Base-by-base conservation (phyloP, 345 rosid species). In the Arabis alpina region DNA sequence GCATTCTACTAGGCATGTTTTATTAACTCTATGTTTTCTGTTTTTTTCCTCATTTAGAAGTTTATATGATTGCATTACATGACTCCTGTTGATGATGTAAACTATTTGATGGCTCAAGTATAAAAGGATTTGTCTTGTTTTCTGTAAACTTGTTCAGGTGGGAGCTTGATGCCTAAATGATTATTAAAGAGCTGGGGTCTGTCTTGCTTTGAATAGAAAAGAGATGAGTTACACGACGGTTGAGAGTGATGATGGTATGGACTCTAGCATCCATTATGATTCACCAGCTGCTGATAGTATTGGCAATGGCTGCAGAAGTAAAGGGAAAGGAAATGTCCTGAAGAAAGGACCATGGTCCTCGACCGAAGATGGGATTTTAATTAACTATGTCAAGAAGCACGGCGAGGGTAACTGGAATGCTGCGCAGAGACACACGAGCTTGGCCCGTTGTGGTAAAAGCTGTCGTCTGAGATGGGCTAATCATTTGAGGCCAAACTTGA, bases 271-370 rank as follows among this genome's bases (percentile, higher is more conserved):
- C 75, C 86, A 78, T 70, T 68, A 52, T 32, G 89, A 82, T 12
- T 89, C 89, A 1, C 83, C 91, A 4, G 82, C 78, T 80, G 30
- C 65, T 39, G 90, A 84, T 60, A 5, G n/a, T 44, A 83, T 74
- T 71, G 80, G 77, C 62, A 76, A 67, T 45, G 65, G 57, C 41
- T 79, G 77, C 76, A 88, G 80, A 62, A 76, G 78, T 74, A 61
- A 64, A 13, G 83, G 77, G 77, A 87, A 72, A 32, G 88, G 85
- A 61, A 28, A 47, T 65, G 69, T 52, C 76, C 75, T 94, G 76
- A 91, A 91, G 86, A 94, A 94, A 86, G 99, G 99, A 50, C 99
- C 99, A 16, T 94, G 99, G 99, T 89, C 99, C 5, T 81, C 99
- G n/a, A 77, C 93, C 12, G 98, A 94, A 84, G 99, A 94, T 75